Evolutionary conservation across 345 rosid species (phyloP).

Genomic region (Boechera divaricarpa): DNA sequence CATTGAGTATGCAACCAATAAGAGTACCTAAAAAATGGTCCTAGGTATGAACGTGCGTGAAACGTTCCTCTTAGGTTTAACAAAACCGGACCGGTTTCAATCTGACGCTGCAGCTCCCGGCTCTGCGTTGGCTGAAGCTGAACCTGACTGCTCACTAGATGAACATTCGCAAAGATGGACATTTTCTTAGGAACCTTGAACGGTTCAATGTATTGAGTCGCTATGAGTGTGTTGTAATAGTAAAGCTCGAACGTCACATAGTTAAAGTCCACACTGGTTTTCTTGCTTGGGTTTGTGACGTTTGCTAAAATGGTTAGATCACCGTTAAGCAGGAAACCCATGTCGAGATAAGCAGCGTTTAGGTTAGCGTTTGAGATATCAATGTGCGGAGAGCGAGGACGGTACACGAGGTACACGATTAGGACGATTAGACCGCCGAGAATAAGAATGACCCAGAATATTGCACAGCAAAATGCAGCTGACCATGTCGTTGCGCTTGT

Average conservation of each 20-base stretch:
- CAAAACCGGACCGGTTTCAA: slow-evolving; percentile 53
- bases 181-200: slow-evolving; percentile 55
- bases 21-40: slow-evolving; percentile 69
- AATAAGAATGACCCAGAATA: slow-evolving; percentile 69
- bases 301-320: slow-evolving; percentile 76
- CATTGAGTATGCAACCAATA: slow-evolving; percentile 73
- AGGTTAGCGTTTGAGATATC: slow-evolving; percentile 68
- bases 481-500: slow-evolving; percentile 64
- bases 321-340: slow-evolving; percentile 71
- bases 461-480: slow-evolving; percentile 66
- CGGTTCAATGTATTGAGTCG: slow-evolving; percentile 69
- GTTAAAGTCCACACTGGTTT: slow-evolving; percentile 70
- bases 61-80: slow-evolving; percentile 69
- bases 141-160: slow-evolving; percentile 81
- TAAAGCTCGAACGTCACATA: slow-evolving; percentile 58
- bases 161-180: slow-evolving; percentile 54
- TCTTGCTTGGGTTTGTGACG: slow-evolving; percentile 84
- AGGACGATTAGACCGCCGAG: slow-evolving; percentile 77
- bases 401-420: slow-evolving; percentile 73
- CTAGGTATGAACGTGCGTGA: slow-evolving; percentile 66
- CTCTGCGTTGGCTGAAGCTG: slow-evolving; percentile 57
- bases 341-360: slow-evolving; percentile 88
- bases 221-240: slow-evolving; percentile 65
- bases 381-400: slow-evolving; percentile 75
- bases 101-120: slow-evolving; percentile 60